A percentile compares a stretch with the other conserved stretches of the same genome.
These are phyloP conservation scores for Eleusine indica DNA, from an alignment of 176 grass and related monocot genomes.

Conservation along the genomic window DNA sequence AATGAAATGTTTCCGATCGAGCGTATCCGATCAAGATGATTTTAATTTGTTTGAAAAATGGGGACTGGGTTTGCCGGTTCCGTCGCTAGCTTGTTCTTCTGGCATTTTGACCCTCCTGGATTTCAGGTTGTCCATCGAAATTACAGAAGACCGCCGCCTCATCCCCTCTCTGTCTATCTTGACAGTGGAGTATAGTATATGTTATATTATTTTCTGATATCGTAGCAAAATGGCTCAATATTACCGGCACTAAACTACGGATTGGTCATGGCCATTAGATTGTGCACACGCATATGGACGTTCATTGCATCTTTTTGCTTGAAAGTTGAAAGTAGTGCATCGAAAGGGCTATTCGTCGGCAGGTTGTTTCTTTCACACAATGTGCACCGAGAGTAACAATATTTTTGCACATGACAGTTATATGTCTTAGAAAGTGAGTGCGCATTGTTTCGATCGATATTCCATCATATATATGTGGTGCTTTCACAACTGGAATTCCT, in stretches of 20 bases:
- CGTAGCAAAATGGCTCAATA: neutral
- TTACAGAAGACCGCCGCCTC: slow-evolving; percentile 29
- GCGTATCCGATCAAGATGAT: neutral
- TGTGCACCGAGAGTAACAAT: neutral
- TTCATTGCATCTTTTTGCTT: neutral
- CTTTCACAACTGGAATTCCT: neutral
- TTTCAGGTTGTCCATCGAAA: slow-evolving; percentile 39
- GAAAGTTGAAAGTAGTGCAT: neutral
- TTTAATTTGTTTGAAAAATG: slow-evolving; percentile 32
- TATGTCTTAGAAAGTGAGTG: neutral
- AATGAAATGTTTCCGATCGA: slow-evolving; percentile 23
- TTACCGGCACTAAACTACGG: slow-evolving; percentile 29
- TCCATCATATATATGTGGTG: neutral
- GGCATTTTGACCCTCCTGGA: slow-evolving; percentile 49
- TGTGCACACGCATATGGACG: neutral
- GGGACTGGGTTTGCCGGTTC: neutral
- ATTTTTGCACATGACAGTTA: neutral
- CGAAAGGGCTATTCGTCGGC: slow-evolving; percentile 25
- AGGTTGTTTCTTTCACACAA: slow-evolving; percentile 29
- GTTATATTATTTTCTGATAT: neutral
- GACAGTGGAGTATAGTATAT: neutral
- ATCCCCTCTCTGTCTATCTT: neutral
- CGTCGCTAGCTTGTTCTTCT: slow-evolving; percentile 31
- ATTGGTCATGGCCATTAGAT: slow-evolving; percentile 10
- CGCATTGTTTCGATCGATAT: neutral